Base-by-base conservation (phyloP, 2,329 filamentous ascomycete genomes). In the Pseudogymnoascus sp. region DNA sequence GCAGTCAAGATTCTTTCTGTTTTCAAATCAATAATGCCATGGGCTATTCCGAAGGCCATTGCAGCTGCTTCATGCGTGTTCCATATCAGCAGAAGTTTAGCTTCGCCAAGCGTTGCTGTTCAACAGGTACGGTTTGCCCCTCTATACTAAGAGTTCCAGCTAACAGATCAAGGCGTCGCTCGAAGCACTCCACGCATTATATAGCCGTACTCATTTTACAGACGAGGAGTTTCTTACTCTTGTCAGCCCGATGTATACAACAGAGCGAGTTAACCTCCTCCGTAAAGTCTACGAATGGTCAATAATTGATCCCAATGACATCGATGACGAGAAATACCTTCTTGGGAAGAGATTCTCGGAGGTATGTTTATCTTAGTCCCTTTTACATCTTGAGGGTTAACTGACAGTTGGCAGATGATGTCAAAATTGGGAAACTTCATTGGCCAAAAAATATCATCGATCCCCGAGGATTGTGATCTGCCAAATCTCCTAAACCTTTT, bases 341-440 rank as follows among this genome's bases (percentile, higher is more conserved):
- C 86, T 97, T 68, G 87, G 90, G 42, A 97, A 97, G 78, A 97
- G 96, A 75, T 85, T 97, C 56, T 92, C 93, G 1, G 95, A 99
- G 83, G 90, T 92, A 81, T 68, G 77, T 69, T 13, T 31, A 46
- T 46, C 10, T 33, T 13, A 1, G 40, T 35, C 23, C 23, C 26
- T 29, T 56, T 21, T 15, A 44, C 19, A 38, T 26, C 23, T 26
- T 26, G 23, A 23, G 29, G n/a, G 3, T 13, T 29, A 59, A 63
- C 62, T 65, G 15, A 63, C 42, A 60, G 53, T 17, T 60, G 19
- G 56, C 67, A 95, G 90, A 85, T 96, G 78, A 80, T 97, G 9
- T 93, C 93, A 23, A 90, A 90, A 70, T 80, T 97, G 15, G 91
- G 90, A 17, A 88, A 90, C 67, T 93, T 93, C 70, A 82, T 97